Percentiles rank a stretch among this genome's conserved stretches.
Evolutionary conservation across 768 basidiomycete species (phyloP).

Genomic region (Lentinula boryana): DNA sequence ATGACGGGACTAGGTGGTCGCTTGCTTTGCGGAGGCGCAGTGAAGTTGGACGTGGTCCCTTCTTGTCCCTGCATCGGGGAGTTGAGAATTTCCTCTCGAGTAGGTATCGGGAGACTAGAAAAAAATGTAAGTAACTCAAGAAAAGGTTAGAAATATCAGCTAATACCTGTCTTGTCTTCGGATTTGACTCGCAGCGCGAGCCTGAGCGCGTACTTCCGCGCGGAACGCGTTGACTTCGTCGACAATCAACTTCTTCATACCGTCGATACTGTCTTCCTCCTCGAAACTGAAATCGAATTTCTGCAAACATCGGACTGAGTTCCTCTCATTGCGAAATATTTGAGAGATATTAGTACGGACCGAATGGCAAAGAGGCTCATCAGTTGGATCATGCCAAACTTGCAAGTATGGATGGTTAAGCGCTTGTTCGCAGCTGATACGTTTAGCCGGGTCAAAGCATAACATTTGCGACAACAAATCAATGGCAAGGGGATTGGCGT

Average conservation of each 20-base stretch:
- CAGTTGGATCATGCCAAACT: slow-evolving; percentile 97
- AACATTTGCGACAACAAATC: slow-evolving; percentile 90
- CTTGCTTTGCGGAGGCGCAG: slow-evolving; percentile 30
- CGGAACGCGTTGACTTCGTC: slow-evolving; percentile 90
- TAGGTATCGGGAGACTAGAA: slow-evolving; percentile 68
- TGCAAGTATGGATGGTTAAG: slow-evolving; percentile 90
- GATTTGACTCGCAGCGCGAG: slow-evolving; percentile 64
- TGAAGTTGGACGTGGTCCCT: slow-evolving; percentile 68
- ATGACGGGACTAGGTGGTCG: slow-evolving; percentile 65
- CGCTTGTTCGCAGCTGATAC: slow-evolving; percentile 95
- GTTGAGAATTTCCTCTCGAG: slow-evolving; percentile 74
- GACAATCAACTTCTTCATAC: slow-evolving; percentile 94
- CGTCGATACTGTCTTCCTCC: slow-evolving; percentile 92
- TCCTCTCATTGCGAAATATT: background rate
- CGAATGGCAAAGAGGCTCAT: slow-evolving; percentile 81
- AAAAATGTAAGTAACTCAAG: background rate
- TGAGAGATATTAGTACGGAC: slow-evolving; percentile 31
- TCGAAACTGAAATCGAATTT: slow-evolving; percentile 97
- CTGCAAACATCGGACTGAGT: slow-evolving; percentile 25
- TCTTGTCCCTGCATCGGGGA: slow-evolving; percentile 69
- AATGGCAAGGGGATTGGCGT: slow-evolving; percentile 89
- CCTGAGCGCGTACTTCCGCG: slow-evolving; percentile 82
- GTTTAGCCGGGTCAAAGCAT: slow-evolving; percentile 93
- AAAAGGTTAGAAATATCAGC: background rate
- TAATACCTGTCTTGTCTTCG: slow-evolving; percentile 71